Conservation (phyloP, 2,329 filamentous ascomycete genomes). For the Pyricularia sp. region DNA sequence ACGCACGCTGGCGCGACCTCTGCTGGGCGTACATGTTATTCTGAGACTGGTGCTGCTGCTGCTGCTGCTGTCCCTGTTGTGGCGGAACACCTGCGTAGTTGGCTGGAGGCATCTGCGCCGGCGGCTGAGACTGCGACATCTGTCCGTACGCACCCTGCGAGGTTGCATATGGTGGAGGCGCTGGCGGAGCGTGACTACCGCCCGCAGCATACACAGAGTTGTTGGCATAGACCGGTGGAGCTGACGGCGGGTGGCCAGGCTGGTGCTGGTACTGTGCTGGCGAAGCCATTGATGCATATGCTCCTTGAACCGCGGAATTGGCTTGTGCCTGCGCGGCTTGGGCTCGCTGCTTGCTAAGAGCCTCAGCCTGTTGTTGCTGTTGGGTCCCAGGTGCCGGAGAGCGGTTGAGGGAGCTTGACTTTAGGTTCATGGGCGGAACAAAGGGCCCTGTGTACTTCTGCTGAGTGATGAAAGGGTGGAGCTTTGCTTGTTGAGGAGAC, state of each 20-base stretch:
- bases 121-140: slow-evolving; percentile 61
- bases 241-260: slow-evolving; percentile 32
- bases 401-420: slow-evolving; percentile 73
- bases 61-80: background rate
- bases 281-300: slow-evolving; percentile 46
- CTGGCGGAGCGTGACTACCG: slow-evolving; percentile 37
- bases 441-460: slow-evolving; percentile 96
- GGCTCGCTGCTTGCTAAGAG: slow-evolving; percentile 82
- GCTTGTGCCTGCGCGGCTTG: slow-evolving; percentile 65
- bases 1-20: slow-evolving; percentile 72
- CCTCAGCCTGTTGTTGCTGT: slow-evolving; percentile 92
- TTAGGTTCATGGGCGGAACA: slow-evolving; percentile 93
- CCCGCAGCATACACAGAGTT: slow-evolving; percentile 70
- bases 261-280: slow-evolving; percentile 35
- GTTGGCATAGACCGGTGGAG: slow-evolving; percentile 67
- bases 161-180: slow-evolving; percentile 70
- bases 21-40: slow-evolving; percentile 57
- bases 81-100: slow-evolving; percentile 47
- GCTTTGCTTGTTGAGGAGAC: slow-evolving; percentile 94
- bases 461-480: slow-evolving; percentile 97
- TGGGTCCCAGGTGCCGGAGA: slow-evolving; percentile 89
- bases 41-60: background rate
- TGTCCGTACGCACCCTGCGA: slow-evolving; percentile 63
- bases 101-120: slow-evolving; percentile 54
- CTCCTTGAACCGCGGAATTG: slow-evolving; percentile 56